Percentiles rank a stretch among this genome's conserved stretches.
Conservation (phyloP, 306 rosid species). For the Quercus ilex region DNA sequence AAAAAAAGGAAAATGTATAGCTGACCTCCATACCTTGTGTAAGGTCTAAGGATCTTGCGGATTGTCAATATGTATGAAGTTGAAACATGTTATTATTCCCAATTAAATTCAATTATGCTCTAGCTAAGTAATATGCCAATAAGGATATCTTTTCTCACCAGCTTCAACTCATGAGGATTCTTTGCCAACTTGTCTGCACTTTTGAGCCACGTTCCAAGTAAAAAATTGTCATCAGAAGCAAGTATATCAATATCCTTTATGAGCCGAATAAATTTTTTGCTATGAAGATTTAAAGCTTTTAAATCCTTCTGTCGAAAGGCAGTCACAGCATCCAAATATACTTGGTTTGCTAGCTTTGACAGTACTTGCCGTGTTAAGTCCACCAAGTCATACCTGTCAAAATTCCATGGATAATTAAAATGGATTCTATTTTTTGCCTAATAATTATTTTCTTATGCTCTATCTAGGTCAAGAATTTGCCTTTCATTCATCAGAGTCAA, state of each 20-base stretch:
- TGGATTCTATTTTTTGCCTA: background rate
- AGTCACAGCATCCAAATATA: slow-evolving; percentile 53
- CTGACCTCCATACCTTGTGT: background rate
- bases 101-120: background rate
- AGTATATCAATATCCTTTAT: slow-evolving; percentile 71
- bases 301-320: slow-evolving; percentile 56
- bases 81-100: background rate
- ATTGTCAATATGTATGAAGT: background rate
- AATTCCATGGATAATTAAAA: slow-evolving; percentile 11
- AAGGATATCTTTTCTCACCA: slow-evolving; percentile 38
- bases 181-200: slow-evolving; percentile 71
- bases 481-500: background rate
- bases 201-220: slow-evolving; percentile 93
- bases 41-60: background rate
- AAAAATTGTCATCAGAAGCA: slow-evolving; percentile 77
- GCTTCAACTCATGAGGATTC: slow-evolving; percentile 57
- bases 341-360: slow-evolving; percentile 82
- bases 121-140: background rate
- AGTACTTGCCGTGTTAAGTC: slow-evolving; percentile 88
- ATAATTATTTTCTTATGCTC: background rate
- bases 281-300: slow-evolving; percentile 43
- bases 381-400: slow-evolving; percentile 86
- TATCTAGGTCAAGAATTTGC: background rate
- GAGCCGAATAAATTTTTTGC: slow-evolving; percentile 63
- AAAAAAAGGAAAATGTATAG: background rate